Evolutionary conservation across 2,329 filamentous ascomycete genomes (phyloP).

Genomic region (Drechslera avenae): DNA sequence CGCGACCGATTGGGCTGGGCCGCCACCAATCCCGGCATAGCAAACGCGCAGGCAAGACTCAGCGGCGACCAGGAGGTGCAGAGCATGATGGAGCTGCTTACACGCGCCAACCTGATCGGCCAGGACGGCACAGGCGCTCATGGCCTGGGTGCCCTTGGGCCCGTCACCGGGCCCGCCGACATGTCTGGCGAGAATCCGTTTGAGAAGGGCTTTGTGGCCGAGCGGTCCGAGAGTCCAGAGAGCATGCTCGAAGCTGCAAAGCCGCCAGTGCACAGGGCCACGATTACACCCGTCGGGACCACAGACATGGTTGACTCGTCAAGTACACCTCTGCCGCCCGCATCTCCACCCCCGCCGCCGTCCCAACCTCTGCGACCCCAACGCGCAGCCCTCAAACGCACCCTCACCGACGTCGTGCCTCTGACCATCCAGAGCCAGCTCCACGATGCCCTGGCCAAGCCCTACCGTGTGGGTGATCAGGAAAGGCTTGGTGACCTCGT

Average conservation of each 20-base stretch:
- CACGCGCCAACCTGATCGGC: constrained; percentile 78
- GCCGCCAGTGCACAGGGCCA: constrained; percentile 23
- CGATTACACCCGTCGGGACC: constrained; percentile 13
- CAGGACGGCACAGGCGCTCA: constrained; percentile 64
- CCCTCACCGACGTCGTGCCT: constrained; percentile 81
- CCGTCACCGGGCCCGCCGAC: constrained; percentile 80
- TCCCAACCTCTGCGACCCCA: constrained; percentile 32
- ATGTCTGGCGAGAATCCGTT: constrained; percentile 79
- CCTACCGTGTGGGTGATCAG: constrained; percentile 67
- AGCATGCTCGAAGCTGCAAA: constrained; percentile 37
- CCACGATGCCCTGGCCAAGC: constrained; percentile 82
- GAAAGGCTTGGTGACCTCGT: constrained; percentile 50
- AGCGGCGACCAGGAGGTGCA: constrained; percentile 86
- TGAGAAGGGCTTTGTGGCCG: constrained; percentile 75
- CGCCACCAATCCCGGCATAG: constrained; percentile 73
- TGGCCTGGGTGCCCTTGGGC: constrained; percentile 60
- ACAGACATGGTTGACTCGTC: constrained; percentile 24
- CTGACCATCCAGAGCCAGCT: constrained; percentile 80
- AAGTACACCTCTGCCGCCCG: constrained; percentile 21
- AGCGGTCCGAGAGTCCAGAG: constrained; percentile 53
- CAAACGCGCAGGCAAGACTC: constrained; percentile 80
- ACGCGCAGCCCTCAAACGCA: constrained; percentile 77
- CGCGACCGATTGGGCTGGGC: constrained; percentile 87
- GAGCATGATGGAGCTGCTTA: constrained; percentile 86
- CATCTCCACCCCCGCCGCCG: constrained; percentile 28